Conservation (phyloP, 2,329 filamentous ascomycete genomes). For the Trichoderma oligosporum region DNA sequence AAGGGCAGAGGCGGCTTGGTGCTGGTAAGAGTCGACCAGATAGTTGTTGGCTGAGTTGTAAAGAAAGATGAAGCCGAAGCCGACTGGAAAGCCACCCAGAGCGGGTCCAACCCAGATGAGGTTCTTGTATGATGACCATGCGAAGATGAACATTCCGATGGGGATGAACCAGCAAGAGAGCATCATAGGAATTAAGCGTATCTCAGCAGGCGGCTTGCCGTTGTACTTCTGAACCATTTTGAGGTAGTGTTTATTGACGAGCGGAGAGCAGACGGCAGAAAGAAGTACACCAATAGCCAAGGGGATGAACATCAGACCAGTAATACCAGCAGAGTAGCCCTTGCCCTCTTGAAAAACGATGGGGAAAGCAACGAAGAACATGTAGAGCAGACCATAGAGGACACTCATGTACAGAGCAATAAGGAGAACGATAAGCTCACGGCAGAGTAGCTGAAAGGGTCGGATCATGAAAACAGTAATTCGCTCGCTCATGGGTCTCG, state of each 20-base stretch:
- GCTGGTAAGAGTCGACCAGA: slow-evolving; percentile 60
- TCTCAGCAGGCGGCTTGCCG: slow-evolving; percentile 72
- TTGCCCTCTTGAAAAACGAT: slow-evolving; percentile 76
- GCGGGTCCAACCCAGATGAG: slow-evolving; percentile 69
- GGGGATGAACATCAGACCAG: slow-evolving; percentile 84
- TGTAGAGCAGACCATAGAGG: slow-evolving; percentile 69
- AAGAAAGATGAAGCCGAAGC: slow-evolving; percentile 79
- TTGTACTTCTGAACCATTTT: slow-evolving; percentile 57
- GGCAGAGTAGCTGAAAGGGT: slow-evolving; percentile 80
- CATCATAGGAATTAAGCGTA: slow-evolving; percentile 81
- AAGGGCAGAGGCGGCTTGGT: slow-evolving; percentile 74
- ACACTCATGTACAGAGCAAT: slow-evolving; percentile 84
- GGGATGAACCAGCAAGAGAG: slow-evolving; percentile 67
- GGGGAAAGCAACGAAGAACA: slow-evolving; percentile 70
- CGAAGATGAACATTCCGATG: slow-evolving; percentile 56
- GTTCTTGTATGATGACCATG: slow-evolving; percentile 59
- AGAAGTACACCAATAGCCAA: slow-evolving; percentile 69
- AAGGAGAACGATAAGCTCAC: slow-evolving; percentile 80
- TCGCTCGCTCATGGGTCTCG: slow-evolving; percentile 63
- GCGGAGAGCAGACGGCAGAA: slow-evolving; percentile 63
- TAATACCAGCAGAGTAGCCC: slow-evolving; percentile 68
- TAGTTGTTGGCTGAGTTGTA: slow-evolving; percentile 79
- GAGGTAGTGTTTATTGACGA: slow-evolving; percentile 80
- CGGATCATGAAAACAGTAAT: slow-evolving; percentile 72
- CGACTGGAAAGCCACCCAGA: slow-evolving; percentile 67